These are phyloP conservation scores for Rhazya stricta DNA, from an alignment of 257 asterid species.

Conservation along the genomic window DNA sequence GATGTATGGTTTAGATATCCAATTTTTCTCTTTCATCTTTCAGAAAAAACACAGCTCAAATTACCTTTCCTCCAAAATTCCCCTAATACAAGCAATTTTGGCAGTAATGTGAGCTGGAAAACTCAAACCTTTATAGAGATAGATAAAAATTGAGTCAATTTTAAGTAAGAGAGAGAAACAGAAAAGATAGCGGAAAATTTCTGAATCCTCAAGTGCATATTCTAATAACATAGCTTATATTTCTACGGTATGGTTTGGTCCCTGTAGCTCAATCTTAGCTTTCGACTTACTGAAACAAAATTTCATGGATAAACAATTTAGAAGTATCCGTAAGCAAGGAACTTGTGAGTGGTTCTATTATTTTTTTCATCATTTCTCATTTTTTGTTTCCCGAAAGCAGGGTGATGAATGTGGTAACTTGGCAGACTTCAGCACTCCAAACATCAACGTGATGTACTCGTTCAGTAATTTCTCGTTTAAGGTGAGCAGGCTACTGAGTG, in stretches of 20 bases:
- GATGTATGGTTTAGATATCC: conserved; percentile 42
- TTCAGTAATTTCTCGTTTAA: conserved; percentile 94
- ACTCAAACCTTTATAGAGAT: background rate
- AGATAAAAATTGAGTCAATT: background rate
- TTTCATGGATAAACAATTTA: background rate
- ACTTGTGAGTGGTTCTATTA: background rate
- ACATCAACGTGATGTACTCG: conserved; percentile 55
- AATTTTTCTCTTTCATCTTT: background rate
- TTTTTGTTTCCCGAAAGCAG: conserved; percentile 41
- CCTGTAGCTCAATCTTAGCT: background rate
- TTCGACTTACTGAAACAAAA: background rate
- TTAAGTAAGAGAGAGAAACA: background rate
- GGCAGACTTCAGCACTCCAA: conserved; percentile 61
- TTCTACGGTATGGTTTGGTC: background rate
- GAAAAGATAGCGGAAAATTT: background rate
- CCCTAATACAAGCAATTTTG: background rate
- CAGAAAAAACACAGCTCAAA: background rate
- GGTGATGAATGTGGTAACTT: conserved; percentile 76
- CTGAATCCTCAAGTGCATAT: background rate
- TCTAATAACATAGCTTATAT: background rate
- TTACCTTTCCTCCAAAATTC: background rate
- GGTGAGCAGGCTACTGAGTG: conserved; percentile 37
- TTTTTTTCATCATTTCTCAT: conserved; percentile 11
- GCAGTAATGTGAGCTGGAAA: background rate
- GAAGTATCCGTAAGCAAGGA: no score